Evolutionary conservation across 1,139 yeast genomes (phyloP).

Genomic region (Keqinozyma sinolaborantium): DNA sequence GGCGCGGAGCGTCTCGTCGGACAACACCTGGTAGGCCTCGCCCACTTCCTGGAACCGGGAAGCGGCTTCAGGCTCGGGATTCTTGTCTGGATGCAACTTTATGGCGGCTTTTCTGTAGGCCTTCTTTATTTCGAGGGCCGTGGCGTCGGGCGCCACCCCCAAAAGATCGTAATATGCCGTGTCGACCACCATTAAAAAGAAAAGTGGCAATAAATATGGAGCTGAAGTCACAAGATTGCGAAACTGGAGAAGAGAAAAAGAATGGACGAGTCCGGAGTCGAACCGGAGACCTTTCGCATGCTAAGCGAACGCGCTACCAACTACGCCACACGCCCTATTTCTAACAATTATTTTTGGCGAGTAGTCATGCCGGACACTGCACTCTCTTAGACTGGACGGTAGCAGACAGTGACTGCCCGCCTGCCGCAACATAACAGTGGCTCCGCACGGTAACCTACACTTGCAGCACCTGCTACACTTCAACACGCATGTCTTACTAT

Average conservation of each 20-base stretch:
- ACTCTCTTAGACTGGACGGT: too few species aligned
- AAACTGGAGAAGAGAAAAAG: slow-evolving; percentile 15
- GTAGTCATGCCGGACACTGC: too few species aligned
- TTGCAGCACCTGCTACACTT: background rate
- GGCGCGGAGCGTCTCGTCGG: slow-evolving; percentile 66
- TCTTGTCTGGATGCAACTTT: slow-evolving; percentile 90
- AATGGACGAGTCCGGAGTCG: slow-evolving; percentile 87
- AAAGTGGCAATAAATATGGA: background rate
- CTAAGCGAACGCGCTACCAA: slow-evolving; percentile 92
- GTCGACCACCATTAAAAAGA: slow-evolving; percentile 75
- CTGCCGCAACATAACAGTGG: background rate
- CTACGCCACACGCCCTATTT: slow-evolving; percentile 91
- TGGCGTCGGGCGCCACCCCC: slow-evolving; percentile 66
- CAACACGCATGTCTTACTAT: background rate
- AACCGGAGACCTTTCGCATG: slow-evolving; percentile 90
- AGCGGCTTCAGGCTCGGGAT: slow-evolving; percentile 64
- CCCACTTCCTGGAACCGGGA: slow-evolving; percentile 62
- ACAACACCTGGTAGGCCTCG: slow-evolving; percentile 77
- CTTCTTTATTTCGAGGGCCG: slow-evolving; percentile 81
- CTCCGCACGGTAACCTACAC: slow-evolving; percentile 1
- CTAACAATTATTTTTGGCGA: too few species aligned
- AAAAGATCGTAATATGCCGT: slow-evolving; percentile 83
- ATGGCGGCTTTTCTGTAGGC: slow-evolving; percentile 91
- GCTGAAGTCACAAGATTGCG: background rate
- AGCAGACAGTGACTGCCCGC: background rate